These are phyloP conservation scores for Eimeria falciformis DNA, from an alignment of 169 alveolate species.

Conservation along the genomic window DNA sequence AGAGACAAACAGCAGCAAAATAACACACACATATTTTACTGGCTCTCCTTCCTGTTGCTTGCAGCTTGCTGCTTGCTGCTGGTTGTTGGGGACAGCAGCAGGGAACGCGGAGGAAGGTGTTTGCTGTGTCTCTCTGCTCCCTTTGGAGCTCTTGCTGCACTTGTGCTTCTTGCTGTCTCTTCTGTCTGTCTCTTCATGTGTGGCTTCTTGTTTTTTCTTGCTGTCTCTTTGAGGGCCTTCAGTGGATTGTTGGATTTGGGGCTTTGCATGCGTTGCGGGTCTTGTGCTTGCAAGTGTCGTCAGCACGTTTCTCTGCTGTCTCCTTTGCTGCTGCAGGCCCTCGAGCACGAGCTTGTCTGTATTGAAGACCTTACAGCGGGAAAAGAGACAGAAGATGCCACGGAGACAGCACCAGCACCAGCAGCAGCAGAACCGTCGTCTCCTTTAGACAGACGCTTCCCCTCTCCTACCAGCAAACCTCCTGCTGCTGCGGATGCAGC, in stretches of 20 bases:
- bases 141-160: too few relatives aligned
- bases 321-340: constrained; percentile 77
- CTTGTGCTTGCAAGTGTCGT: neutral
- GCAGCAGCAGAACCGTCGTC: neutral
- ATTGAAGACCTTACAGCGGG: constrained; percentile 60
- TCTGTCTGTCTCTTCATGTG: too few relatives aligned
- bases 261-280: neutral
- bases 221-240: neutral
- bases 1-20: constrained; percentile 43
- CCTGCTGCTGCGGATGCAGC: constrained; percentile 10
- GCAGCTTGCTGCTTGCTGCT: neutral
- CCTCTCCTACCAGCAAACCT: constrained; percentile 14
- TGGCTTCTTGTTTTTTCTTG: neutral
- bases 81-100: too few relatives aligned
- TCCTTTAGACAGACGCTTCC: neutral
- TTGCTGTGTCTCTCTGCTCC: neutral
- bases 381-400: constrained; percentile 23
- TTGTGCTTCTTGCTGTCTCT: too few relatives aligned
- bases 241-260: too few relatives aligned
- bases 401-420: too few relatives aligned
- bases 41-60: neutral
- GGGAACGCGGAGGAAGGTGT: too few relatives aligned
- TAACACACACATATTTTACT: neutral
- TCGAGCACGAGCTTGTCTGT: constrained; percentile 74
- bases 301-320: too few relatives aligned